Base-by-base conservation (phyloP, 148 eudicot genomes). In the Limonium bicolor region DNA sequence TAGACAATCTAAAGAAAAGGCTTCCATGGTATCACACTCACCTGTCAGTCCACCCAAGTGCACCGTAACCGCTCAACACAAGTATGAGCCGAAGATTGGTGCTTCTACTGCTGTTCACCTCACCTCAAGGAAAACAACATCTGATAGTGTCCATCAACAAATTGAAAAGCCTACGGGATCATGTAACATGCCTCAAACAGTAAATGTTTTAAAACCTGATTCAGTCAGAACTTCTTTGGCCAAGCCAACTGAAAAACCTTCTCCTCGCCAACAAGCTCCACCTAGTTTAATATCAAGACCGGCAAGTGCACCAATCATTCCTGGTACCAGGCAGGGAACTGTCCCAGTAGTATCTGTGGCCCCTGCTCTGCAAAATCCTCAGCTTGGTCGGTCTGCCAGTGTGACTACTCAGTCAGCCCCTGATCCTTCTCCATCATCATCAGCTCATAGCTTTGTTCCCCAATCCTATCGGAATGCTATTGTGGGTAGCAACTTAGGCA, bases 381-480 rank as follows among this genome's bases (percentile, higher is more conserved):
- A 17, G 36, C 44, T 9, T 41, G 75, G 37, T 61, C 96, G 94
- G 27, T 82, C 88, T 2, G 62, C 50, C 22, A 92, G 88, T 66
- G 94, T 88, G 46, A 62, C 82, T 31, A 88, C 94, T 3, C 77
- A 72, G 27, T 56, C 81, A 71, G 86, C 80, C 40, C 82, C 76
- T 14, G 95, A 85, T 43, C 69, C 73, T 2, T 54, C 78, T 3
- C 26, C 77, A 17, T 54, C 78, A 5, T 23, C 77, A 17, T 55
- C 58, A 3, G 53, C 64, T 31, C 88, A 60, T 20, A 62, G 69
- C 30, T 64, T 61, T 55, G 52, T 62, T 38, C 74, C 77, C 1
- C 90, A 67, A 46, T 85, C 99, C n/a, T 92, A 78, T 53, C 60
- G 82, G 41, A 85, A 78, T 34, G 99, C 82, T 47, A 81, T 82